Evolutionary conservation across 2,329 filamentous ascomycete genomes (phyloP).

Genomic region (Aspergillus novofumigatus): DNA sequence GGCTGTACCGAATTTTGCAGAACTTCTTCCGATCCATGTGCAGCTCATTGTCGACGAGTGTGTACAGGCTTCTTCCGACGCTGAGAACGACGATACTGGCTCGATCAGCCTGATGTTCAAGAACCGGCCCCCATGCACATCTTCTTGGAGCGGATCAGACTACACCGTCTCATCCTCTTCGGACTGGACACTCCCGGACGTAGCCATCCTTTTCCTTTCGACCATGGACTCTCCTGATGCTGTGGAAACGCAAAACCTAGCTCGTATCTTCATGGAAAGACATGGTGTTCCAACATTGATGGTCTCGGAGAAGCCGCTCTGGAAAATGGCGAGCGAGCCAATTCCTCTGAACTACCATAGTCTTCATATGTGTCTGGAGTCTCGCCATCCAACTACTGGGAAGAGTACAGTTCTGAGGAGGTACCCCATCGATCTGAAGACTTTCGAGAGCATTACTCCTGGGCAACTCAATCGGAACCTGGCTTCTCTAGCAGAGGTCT

Average conservation of each 20-base stretch:
- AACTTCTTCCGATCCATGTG: constrained; percentile 45
- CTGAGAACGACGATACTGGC: constrained; percentile 20
- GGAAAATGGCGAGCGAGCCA: constrained; percentile 31
- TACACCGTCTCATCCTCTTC: constrained; percentile 37
- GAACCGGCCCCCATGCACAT: constrained; percentile 35
- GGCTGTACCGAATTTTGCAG: constrained; percentile 43
- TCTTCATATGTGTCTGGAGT: constrained; percentile 43
- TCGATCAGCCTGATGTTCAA: constrained; percentile 38
- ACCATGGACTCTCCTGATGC: constrained; percentile 27
- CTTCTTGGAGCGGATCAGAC: constrained; percentile 33
- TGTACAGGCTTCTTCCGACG: constrained; percentile 28
- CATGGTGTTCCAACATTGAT: constrained; percentile 43
- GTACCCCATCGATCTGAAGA: constrained; percentile 45
- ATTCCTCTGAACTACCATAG: constrained; percentile 38
- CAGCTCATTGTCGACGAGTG: constrained; percentile 48
- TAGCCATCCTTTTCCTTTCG: constrained; percentile 44
- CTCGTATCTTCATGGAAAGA: constrained; percentile 39
- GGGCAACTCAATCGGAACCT: constrained; percentile 46
- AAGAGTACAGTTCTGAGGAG: constrained; percentile 32
- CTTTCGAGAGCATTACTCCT: constrained; percentile 46
- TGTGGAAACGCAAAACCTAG: constrained; percentile 28
- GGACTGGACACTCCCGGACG: constrained; percentile 43
- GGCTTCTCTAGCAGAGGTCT: constrained; percentile 37
- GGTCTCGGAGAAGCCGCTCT: constrained; percentile 42
- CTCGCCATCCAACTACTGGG: constrained; percentile 30